phyloP scores from a whole-genome alignment of 2,329 filamentous ascomycete species.

The Ophiocordyceps unilateralis region DNA sequence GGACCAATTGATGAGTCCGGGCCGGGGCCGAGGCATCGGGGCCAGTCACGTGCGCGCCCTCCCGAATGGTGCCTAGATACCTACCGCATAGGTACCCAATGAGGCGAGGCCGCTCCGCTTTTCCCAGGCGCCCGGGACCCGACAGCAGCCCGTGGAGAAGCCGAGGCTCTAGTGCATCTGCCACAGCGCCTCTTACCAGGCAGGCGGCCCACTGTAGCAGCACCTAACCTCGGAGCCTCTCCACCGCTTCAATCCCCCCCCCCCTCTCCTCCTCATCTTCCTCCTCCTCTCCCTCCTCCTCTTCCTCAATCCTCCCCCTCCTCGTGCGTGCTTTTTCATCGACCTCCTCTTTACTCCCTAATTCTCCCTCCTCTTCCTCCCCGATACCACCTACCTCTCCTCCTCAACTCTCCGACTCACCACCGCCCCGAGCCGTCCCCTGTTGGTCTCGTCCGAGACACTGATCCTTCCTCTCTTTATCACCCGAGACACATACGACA shows the following conservation, averaged over 20 bases:
- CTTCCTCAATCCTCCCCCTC: not conserved
- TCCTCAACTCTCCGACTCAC: slow-evolving; percentile 9
- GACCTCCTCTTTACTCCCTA: not conserved
- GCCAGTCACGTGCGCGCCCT: too few relatives aligned
- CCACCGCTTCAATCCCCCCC: not conserved
- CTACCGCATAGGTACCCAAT: too few relatives aligned
- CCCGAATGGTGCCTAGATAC: too few relatives aligned
- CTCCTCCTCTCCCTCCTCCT: not conserved
- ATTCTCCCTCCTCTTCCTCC: not conserved
- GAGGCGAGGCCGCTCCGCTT: too few relatives aligned
- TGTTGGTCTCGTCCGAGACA: not conserved
- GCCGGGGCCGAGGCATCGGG: too few relatives aligned
- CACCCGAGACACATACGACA: not conserved
- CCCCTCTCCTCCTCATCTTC: not conserved
- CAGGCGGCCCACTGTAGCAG: too few relatives aligned
- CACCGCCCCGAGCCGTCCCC: not conserved
- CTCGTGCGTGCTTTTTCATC: not conserved
- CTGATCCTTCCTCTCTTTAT: not conserved
- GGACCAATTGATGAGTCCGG: too few relatives aligned
- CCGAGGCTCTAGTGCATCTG: not conserved
- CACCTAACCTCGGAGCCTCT: not conserved
- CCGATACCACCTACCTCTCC: not conserved
- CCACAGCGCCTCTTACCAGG: not conserved
- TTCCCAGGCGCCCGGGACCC: too few relatives aligned
- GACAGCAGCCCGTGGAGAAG: not conserved